Percentiles rank a stretch among this genome's conserved stretches.
phyloP scores from a whole-genome alignment of 495 filamentous ascomycete species.

The Neurospora sp. region DNA sequence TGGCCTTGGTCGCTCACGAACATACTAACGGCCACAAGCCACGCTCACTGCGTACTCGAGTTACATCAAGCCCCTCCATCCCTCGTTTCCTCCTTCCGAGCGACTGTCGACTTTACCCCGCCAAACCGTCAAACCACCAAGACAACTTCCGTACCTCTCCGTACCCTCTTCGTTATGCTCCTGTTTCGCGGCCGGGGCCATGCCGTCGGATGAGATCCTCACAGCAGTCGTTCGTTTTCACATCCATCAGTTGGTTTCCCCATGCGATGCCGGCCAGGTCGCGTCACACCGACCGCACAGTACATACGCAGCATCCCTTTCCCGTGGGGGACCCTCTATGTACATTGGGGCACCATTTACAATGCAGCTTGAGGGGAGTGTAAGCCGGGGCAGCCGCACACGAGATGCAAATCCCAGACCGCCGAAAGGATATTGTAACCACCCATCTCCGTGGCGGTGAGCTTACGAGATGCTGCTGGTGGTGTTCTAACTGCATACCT shows the following conservation, averaged over 20 bases:
- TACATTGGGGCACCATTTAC: not conserved
- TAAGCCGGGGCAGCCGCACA: not conserved
- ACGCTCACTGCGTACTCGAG: not conserved
- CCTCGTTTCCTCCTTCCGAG: not conserved
- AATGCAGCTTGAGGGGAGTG: not conserved
- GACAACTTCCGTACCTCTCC: not conserved
- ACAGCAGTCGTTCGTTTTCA: not conserved
- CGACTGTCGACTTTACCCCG: not conserved
- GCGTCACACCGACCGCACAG: not conserved
- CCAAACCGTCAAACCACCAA: not conserved
- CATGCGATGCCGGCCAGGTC: not conserved
- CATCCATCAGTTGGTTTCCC: not conserved
- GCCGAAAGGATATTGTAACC: not conserved
- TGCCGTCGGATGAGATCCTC: not conserved
- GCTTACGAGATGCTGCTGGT: not conserved
- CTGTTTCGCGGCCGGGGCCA: not conserved
- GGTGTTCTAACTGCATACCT: not conserved
- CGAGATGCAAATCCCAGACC: not conserved
- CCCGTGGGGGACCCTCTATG: not conserved
- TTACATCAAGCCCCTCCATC: not conserved
- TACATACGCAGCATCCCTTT: not conserved
- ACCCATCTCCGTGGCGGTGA: not conserved
- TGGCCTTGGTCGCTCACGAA: not conserved
- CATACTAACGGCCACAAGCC: not conserved
- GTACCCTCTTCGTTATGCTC: not conserved